Percentiles rank a stretch among this genome's conserved stretches.
Evolutionary conservation across 2,329 filamentous ascomycete species (phyloP).

Genomic region (Sphaerostilbella broomeana): DNA sequence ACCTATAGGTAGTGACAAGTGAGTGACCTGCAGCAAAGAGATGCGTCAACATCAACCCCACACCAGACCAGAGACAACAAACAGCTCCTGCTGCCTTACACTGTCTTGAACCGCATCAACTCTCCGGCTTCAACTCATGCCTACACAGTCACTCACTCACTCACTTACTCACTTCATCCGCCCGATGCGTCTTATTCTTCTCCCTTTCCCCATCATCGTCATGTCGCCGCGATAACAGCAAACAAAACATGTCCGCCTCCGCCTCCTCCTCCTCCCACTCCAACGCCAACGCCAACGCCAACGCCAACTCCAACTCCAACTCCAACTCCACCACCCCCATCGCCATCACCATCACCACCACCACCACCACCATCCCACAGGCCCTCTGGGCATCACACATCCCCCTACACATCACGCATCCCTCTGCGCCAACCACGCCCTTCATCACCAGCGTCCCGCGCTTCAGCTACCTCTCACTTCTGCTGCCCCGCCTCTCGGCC

Average conservation of each 20-base stretch:
- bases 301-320: background rate
- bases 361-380: constrained; percentile 31
- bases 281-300: too few species aligned
- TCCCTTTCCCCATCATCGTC: background rate
- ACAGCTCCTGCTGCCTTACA: too few species aligned
- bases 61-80: too few species aligned
- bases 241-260: constrained; percentile 4
- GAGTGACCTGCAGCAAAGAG: too few species aligned
- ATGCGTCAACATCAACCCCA: too few species aligned
- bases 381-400: constrained; percentile 49
- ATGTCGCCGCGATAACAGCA: constrained; percentile 10
- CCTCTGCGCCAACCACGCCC: constrained; percentile 38
- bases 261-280: too few species aligned
- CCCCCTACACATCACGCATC: constrained; percentile 49
- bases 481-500: constrained; percentile 47
- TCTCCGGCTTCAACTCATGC: too few species aligned
- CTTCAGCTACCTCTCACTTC: constrained; percentile 53
- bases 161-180: too few species aligned
- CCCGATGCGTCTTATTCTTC: background rate
- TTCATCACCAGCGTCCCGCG: constrained; percentile 50
- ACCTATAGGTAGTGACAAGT: too few species aligned
- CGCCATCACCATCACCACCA: constrained; percentile 22
- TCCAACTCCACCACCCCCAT: too few species aligned
- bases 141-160: too few species aligned
- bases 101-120: too few species aligned